Conservation (phyloP, 331 rosid genomes). For the Quercus tomentella region DNA sequence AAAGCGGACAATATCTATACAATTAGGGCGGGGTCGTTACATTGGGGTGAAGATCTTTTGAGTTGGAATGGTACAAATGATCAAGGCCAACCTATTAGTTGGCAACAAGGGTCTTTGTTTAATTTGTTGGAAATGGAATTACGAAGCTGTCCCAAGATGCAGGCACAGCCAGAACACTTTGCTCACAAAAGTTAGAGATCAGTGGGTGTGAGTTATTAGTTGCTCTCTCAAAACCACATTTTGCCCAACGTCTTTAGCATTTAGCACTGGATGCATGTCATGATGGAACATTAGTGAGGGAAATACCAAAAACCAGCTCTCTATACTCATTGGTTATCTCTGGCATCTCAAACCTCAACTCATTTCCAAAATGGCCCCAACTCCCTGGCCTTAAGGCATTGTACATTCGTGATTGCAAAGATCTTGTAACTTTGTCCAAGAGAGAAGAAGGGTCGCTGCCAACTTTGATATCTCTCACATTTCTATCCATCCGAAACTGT, state of each 20-base stretch:
- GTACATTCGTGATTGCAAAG: background rate
- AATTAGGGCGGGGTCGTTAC: no score
- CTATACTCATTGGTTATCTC: slow-evolving; percentile 1
- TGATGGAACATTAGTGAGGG: slow-evolving; percentile 1
- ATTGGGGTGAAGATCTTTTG: background rate
- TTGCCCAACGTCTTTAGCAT: background rate
- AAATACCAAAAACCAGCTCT: background rate
- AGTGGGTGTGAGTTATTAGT: slow-evolving; percentile 1
- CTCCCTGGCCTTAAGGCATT: slow-evolving; percentile 4
- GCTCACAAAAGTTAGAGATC: background rate
- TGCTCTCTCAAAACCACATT: background rate
- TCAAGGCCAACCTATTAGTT: background rate
- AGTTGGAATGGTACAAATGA: background rate
- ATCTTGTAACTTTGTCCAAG: background rate
- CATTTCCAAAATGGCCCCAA: slow-evolving; percentile 7
- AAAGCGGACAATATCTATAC: no score
- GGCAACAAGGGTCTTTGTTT: background rate
- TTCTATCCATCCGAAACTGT: slow-evolving; percentile 13
- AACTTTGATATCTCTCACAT: background rate
- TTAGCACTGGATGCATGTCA: slow-evolving; percentile 4
- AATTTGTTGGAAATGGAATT: background rate
- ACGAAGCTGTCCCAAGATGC: slow-evolving; percentile 6
- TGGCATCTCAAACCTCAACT: slow-evolving; percentile 3
- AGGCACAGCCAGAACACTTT: background rate
- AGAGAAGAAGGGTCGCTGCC: background rate